phyloP scores from a whole-genome alignment of 495 filamentous ascomycete genomes.

The Tuber aestivum region DNA sequence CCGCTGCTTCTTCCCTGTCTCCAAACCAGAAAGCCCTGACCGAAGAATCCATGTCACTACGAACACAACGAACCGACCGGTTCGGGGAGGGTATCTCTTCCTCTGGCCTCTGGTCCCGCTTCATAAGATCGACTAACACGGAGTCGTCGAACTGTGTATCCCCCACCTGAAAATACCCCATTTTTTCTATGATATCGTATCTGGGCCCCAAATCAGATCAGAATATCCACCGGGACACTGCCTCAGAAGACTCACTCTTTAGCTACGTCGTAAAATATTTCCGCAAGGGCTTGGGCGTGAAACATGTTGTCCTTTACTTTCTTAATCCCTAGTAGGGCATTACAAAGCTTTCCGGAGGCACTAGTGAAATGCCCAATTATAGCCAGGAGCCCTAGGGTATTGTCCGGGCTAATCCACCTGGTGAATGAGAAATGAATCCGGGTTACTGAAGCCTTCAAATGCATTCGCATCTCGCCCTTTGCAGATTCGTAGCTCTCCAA shows the following conservation, averaged over 20 bases:
- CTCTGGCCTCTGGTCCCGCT: conserved; percentile 1
- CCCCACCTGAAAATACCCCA: conserved; percentile 1
- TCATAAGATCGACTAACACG: background rate
- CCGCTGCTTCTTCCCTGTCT: background rate
- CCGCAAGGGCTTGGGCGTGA: background rate
- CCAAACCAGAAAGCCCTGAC: background rate
- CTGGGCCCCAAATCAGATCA: background rate
- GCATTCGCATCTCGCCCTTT: background rate
- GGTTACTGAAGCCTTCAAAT: background rate
- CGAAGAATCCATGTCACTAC: background rate
- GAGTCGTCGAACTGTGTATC: conserved; percentile 5
- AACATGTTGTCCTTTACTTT: conserved; percentile 4
- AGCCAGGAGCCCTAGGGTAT: background rate
- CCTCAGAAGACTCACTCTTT: conserved; percentile 2
- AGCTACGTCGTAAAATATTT: background rate
- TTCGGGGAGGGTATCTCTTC: background rate
- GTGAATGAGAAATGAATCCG: conserved; percentile 5
- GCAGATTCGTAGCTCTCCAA: conserved; percentile 5
- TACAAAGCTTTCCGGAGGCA: background rate
- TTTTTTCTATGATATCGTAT: background rate
- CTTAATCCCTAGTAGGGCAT: background rate
- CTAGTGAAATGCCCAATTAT: conserved; percentile 3
- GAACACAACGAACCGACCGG: conserved; percentile 1
- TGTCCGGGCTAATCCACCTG: background rate
- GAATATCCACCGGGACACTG: background rate